These are phyloP conservation scores for Musa acuminata DNA, from an alignment of 176 grass and related monocot species.

Conservation along the genomic window DNA sequence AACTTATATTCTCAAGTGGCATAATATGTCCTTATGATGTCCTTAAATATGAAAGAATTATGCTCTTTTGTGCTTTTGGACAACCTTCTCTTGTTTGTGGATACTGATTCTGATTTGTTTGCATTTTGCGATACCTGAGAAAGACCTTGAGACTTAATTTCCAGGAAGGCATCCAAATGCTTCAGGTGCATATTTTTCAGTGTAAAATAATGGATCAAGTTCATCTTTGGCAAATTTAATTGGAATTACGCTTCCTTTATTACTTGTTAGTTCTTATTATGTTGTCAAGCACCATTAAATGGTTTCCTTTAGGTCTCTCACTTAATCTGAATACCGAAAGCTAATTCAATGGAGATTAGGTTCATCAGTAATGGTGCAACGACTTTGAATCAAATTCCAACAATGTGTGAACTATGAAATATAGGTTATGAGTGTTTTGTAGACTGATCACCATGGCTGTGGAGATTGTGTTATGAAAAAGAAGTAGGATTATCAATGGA, in stretches of 20 bases:
- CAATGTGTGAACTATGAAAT: neutral
- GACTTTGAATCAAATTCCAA: conserved; percentile 1
- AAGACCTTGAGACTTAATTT: conserved; percentile 80
- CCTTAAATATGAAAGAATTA: neutral
- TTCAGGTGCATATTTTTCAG: conserved; percentile 46
- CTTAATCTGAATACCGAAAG: neutral
- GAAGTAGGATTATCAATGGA: no score
- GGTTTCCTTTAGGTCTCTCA: neutral
- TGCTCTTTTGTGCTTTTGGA: neutral
- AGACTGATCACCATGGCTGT: no score
- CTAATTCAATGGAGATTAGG: neutral
- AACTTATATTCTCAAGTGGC: neutral
- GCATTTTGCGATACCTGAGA: conserved; percentile 54
- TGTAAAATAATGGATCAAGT: no score
- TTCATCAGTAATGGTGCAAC: neutral
- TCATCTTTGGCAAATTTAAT: no score
- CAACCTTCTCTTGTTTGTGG: neutral
- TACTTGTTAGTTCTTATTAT: no score
- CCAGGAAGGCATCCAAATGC: conserved; percentile 76
- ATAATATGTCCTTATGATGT: no score
- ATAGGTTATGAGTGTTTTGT: neutral
- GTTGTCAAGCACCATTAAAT: no score
- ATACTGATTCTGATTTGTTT: neutral
- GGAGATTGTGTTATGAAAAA: no score
- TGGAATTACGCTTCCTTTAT: no score